These are phyloP conservation scores for Paecilomyces sp. DNA, from an alignment of 2,329 filamentous ascomycete genomes.

Conservation along the genomic window DNA sequence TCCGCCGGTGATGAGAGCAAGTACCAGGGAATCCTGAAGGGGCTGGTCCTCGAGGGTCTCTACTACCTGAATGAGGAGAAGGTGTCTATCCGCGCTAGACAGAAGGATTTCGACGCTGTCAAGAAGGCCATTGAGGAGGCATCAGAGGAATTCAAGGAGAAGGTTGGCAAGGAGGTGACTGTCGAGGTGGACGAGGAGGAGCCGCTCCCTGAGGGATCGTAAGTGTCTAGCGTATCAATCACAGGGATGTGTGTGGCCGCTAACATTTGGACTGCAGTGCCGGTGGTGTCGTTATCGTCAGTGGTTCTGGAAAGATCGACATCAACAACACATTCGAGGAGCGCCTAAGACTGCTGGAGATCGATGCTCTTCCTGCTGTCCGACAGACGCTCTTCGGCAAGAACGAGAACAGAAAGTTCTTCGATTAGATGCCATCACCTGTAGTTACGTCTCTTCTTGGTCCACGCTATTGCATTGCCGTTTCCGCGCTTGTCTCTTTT, in stretches of 20 bases:
- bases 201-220: conserved; percentile 75
- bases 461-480: conserved; percentile 1
- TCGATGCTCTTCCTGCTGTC: conserved; percentile 75
- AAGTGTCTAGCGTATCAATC: conserved; percentile 36
- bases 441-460: conserved; percentile 1
- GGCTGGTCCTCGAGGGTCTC: conserved; percentile 78
- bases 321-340: conserved; percentile 98
- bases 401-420: conserved; percentile 94
- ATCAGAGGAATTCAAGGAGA: conserved; percentile 75
- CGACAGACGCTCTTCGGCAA: conserved; percentile 83
- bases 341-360: conserved; percentile 75
- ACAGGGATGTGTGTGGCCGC: background rate
- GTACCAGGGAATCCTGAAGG: conserved; percentile 71
- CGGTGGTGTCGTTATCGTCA: conserved; percentile 74
- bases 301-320: conserved; percentile 85
- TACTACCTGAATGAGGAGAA: conserved; percentile 81
- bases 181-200: conserved; percentile 72
- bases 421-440: conserved; percentile 53
- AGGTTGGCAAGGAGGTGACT: conserved; percentile 60
- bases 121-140: conserved; percentile 74
- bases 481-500: background rate
- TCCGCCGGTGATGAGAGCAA: conserved; percentile 49
- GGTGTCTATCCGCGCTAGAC: conserved; percentile 65
- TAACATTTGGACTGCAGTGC: conserved; percentile 49
- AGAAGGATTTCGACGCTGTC: conserved; percentile 68